Percentiles rank a stretch among this genome's conserved stretches.
phyloP scores from a whole-genome alignment of 805 yeast species.

The Yarrowia sp. region DNA sequence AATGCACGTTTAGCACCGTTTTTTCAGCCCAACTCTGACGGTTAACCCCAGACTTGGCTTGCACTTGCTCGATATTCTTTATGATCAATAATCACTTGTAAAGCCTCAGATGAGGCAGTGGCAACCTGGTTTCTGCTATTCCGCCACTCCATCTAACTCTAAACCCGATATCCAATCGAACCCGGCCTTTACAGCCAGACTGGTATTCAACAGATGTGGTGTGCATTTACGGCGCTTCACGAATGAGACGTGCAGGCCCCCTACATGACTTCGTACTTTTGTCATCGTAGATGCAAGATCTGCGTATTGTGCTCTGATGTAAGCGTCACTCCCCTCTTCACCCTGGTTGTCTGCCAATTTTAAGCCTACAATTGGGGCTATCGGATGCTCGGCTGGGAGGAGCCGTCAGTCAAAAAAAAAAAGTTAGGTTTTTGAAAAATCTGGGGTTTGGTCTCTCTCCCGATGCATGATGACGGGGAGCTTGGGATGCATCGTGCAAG shows the following conservation, averaged over 20 bases:
- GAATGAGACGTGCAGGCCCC: too few species aligned
- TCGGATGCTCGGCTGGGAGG: conserved; percentile 8
- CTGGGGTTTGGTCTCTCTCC: neutral
- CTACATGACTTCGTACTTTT: too few species aligned
- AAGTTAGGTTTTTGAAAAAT: neutral
- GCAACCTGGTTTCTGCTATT: neutral
- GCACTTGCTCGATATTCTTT: neutral
- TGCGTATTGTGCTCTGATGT: too few species aligned
- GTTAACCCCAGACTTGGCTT: too few species aligned
- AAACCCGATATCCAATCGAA: neutral
- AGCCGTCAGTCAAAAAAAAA: neutral
- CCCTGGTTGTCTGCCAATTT: too few species aligned
- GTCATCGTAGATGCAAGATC: too few species aligned
- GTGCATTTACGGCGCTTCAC: too few species aligned
- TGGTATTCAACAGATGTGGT: too few species aligned
- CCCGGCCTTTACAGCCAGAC: too few species aligned
- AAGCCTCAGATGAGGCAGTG: neutral
- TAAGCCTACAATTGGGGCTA: conserved; percentile 2
- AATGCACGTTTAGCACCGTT: neutral
- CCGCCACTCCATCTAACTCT: neutral
- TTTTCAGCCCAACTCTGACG: neutral
- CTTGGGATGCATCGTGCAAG: neutral
- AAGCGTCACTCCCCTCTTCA: too few species aligned
- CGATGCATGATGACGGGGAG: neutral
- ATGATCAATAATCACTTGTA: neutral